Evolutionary conservation across 2,329 filamentous ascomycete genomes (phyloP).

Genomic region (Sclerotinia sclerotiorum): DNA sequence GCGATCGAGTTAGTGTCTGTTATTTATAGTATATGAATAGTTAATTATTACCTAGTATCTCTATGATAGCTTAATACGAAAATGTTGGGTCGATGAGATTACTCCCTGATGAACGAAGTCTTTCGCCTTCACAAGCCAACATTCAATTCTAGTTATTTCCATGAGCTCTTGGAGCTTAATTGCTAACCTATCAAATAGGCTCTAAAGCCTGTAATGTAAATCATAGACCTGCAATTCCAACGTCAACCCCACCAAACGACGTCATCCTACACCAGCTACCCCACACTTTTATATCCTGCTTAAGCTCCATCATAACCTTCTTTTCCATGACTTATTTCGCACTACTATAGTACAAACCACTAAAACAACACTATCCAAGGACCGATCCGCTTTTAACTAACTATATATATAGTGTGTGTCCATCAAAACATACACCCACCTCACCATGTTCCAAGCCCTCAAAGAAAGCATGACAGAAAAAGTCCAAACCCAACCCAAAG

Average conservation of each 20-base stretch:
- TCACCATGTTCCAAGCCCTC: slow-evolving; percentile 9
- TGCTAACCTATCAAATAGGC: neutral
- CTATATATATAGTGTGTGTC: neutral
- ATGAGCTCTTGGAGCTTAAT: neutral
- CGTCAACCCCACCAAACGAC: slow-evolving; percentile 12
- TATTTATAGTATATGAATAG: neutral
- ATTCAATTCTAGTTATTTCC: neutral
- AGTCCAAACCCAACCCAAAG: slow-evolving; percentile 10
- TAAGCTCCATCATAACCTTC: neutral
- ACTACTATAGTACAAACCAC: neutral
- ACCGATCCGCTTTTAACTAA: neutral
- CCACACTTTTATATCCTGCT: slow-evolving; percentile 22
- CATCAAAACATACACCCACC: neutral
- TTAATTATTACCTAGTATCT: neutral
- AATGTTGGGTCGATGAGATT: neutral
- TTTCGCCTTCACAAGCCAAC: neutral
- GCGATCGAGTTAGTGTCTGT: neutral
- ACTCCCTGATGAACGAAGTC: too few relatives aligned
- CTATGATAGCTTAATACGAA: neutral
- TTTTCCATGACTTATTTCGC: neutral
- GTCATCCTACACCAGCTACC: slow-evolving; percentile 18
- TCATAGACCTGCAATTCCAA: neutral
- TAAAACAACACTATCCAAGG: slow-evolving; percentile 1
- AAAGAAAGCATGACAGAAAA: slow-evolving; percentile 6
- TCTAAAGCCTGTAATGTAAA: neutral